A percentile compares a stretch with the other conserved stretches of the same genome.
Evolutionary conservation across 2,329 filamentous ascomycete species (phyloP).

Genomic region (Nakataea oryzae): DNA sequence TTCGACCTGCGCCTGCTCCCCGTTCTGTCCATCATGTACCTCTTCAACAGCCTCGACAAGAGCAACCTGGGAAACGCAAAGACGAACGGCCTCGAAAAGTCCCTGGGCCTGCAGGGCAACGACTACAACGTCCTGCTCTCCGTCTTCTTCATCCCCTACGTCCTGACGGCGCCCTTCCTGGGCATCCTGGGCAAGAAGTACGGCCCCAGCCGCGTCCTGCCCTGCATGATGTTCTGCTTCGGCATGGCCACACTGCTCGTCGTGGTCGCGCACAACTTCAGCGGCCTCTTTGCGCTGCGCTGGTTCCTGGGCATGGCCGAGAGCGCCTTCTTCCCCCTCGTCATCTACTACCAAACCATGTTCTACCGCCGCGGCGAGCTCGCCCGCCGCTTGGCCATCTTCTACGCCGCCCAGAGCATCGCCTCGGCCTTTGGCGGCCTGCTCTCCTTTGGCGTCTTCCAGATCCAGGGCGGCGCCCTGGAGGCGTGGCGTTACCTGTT

Average conservation of each 20-base stretch:
- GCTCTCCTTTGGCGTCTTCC: slow-evolving; percentile 34
- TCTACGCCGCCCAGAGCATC: slow-evolving; percentile 23
- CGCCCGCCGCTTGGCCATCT: slow-evolving; percentile 58
- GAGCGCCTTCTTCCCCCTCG: slow-evolving; percentile 13
- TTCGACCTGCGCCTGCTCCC: slow-evolving; percentile 44
- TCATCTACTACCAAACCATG: slow-evolving; percentile 40
- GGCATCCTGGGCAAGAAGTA: slow-evolving; percentile 60
- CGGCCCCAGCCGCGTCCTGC: slow-evolving; percentile 56
- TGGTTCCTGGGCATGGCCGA: slow-evolving; percentile 57
- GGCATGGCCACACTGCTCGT: slow-evolving; percentile 58
- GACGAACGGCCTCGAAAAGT: slow-evolving; percentile 3
- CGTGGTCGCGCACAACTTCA: slow-evolving; percentile 7
- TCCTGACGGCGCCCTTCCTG: slow-evolving; percentile 51
- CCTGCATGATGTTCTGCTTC: slow-evolving; percentile 61
- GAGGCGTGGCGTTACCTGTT: slow-evolving; percentile 39
- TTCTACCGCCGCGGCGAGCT: slow-evolving; percentile 66
- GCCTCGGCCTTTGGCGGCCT: slow-evolving; percentile 11
- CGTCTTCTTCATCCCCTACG: slow-evolving; percentile 70
- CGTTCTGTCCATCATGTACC: slow-evolving; percentile 43
- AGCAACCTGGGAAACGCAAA: slow-evolving; percentile 11
- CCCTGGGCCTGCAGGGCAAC: slow-evolving; percentile 25
- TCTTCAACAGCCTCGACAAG: slow-evolving; percentile 37
- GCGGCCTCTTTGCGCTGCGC: slow-evolving; percentile 30
- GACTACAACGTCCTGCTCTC: slow-evolving; percentile 63
- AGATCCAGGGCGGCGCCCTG: slow-evolving; percentile 26